phyloP scores from a whole-genome alignment of 768 basidiomycete species.

The Pleurotus pulmonarius region DNA sequence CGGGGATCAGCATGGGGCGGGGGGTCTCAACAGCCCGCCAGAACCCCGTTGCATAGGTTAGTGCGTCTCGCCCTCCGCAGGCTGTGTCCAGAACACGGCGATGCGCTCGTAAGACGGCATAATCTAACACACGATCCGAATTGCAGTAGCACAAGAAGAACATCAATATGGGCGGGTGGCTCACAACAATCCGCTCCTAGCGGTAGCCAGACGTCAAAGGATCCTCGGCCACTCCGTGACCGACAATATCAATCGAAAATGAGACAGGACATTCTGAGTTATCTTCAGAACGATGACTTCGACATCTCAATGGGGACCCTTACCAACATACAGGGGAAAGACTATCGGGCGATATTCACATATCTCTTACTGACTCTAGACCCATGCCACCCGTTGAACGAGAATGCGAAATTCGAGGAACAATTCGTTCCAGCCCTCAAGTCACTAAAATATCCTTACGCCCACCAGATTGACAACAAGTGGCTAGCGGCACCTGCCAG shows the following conservation, averaged over 20 bases:
- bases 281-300: constrained; percentile 62
- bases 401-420: constrained; percentile 63
- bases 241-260: constrained; percentile 67
- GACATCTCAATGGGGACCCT: constrained; percentile 68
- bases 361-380: constrained; percentile 72
- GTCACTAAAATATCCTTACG: constrained; percentile 78
- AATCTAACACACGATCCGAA: not conserved
- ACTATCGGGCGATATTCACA: constrained; percentile 83
- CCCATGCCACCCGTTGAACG: constrained; percentile 55
- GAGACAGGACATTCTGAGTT: constrained; percentile 73
- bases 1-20: not conserved
- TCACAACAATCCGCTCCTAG: constrained; percentile 42
- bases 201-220: constrained; percentile 60
- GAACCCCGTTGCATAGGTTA: constrained; percentile 74
- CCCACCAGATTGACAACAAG: constrained; percentile 75
- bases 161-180: constrained; percentile 68
- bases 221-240: constrained; percentile 77
- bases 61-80: constrained; percentile 18
- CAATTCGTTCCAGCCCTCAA: constrained; percentile 76
- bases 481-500: constrained; percentile 86
- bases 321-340: constrained; percentile 77
- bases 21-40: constrained; percentile 43
- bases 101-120: too few species aligned
- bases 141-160: constrained; percentile 64
- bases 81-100: not conserved